Percentiles rank a stretch among this genome's conserved stretches.
Evolutionary conservation across 2,329 filamentous ascomycete species (phyloP).

Genomic region (Pseudocercospora ulei): DNA sequence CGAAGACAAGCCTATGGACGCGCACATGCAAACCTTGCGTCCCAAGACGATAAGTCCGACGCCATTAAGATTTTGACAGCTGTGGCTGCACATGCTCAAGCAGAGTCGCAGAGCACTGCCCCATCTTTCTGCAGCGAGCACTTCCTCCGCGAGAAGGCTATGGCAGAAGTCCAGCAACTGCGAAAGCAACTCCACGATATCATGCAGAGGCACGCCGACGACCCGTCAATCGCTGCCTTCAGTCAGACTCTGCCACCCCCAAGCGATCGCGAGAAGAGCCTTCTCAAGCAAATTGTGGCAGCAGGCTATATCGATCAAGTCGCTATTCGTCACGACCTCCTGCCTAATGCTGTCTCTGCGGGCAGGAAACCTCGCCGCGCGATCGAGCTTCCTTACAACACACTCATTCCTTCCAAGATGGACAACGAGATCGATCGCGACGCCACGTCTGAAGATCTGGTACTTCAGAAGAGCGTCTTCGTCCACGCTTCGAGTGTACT

Average conservation of each 20-base stretch:
- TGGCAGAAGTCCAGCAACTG: slow-evolving; percentile 76
- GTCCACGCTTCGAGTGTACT: slow-evolving; percentile 79
- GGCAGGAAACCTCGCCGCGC: slow-evolving; percentile 66
- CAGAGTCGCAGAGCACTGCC: slow-evolving; percentile 39
- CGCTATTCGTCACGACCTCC: slow-evolving; percentile 80
- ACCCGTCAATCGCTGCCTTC: slow-evolving; percentile 29
- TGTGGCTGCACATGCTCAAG: slow-evolving; percentile 65
- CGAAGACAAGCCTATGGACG: slow-evolving; percentile 57
- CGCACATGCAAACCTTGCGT: slow-evolving; percentile 68
- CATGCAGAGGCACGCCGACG: slow-evolving; percentile 44
- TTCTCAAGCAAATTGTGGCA: slow-evolving; percentile 82
- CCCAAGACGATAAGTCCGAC: slow-evolving; percentile 72
- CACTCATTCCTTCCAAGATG: slow-evolving; percentile 59
- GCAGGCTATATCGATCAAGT: slow-evolving; percentile 91
- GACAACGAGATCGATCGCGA: slow-evolving; percentile 22
- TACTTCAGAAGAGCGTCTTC: slow-evolving; percentile 61
- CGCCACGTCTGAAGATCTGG: slow-evolving; percentile 34
- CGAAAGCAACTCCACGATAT: slow-evolving; percentile 74
- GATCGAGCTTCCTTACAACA: slow-evolving; percentile 84
- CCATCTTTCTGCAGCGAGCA: slow-evolving; percentile 62
- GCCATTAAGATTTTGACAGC: slow-evolving; percentile 84
- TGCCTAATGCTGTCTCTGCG: slow-evolving; percentile 48
- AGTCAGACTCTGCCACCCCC: slow-evolving; percentile 44
- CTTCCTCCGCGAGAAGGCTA: slow-evolving; percentile 78
- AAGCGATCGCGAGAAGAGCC: slow-evolving; percentile 57